Percentiles rank a stretch among this genome's conserved stretches.
Evolutionary conservation across 768 basidiomycete genomes (phyloP).

Genomic region (Galerina sulciceps): DNA sequence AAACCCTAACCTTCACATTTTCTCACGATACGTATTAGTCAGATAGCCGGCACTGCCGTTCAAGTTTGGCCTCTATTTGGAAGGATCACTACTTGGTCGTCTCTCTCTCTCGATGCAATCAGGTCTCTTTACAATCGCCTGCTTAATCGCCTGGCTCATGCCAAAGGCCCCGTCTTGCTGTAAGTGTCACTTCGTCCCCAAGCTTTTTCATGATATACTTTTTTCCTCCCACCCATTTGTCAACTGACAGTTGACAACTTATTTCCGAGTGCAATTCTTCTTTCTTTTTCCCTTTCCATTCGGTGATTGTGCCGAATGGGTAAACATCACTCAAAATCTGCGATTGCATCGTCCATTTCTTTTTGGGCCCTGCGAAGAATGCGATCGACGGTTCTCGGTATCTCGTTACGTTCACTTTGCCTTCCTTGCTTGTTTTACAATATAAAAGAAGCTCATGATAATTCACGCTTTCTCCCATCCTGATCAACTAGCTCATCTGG

Average conservation of each 20-base stretch:
- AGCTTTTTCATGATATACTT: slow-evolving; percentile 1
- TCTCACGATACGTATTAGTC: slow-evolving; percentile 16
- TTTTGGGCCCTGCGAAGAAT: neutral
- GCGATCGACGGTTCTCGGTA: slow-evolving; percentile 2
- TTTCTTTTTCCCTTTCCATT: neutral
- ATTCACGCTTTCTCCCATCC: slow-evolving; percentile 5
- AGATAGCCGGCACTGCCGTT: slow-evolving; percentile 13
- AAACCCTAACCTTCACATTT: slow-evolving; percentile 35
- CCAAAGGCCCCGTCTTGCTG: slow-evolving; percentile 10
- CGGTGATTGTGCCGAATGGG: slow-evolving; percentile 9
- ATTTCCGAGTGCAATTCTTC: neutral
- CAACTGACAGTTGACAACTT: slow-evolving; percentile 3
- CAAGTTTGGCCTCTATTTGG: slow-evolving; percentile 11
- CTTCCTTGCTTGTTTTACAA: slow-evolving; percentile 19
- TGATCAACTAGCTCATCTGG: slow-evolving; percentile 12
- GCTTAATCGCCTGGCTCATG: slow-evolving; percentile 20
- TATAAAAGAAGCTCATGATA: slow-evolving; percentile 32
- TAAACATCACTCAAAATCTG: slow-evolving; percentile 12
- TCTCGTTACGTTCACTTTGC: slow-evolving; percentile 21
- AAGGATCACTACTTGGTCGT: slow-evolving; percentile 20
- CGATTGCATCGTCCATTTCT: slow-evolving; percentile 16
- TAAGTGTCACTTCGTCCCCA: slow-evolving; percentile 21
- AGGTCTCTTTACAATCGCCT: slow-evolving; percentile 13
- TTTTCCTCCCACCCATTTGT: slow-evolving; percentile 1
- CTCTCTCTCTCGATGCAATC: slow-evolving; percentile 24